Conservation (phyloP, 345 rosid genomes). For the Gynandropsis gynandra region DNA sequence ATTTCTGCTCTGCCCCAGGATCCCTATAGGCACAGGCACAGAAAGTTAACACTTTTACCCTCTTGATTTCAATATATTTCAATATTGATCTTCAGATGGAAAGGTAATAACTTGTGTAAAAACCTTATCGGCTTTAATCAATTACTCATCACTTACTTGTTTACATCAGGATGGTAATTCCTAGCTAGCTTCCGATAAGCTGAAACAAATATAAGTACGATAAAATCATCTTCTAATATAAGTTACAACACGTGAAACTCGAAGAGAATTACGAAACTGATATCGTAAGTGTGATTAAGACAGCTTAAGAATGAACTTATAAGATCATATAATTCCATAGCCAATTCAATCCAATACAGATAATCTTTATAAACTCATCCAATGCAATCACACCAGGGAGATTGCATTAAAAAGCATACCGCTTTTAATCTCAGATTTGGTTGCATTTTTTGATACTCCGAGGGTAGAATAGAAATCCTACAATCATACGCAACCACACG, state of each 20-base stretch:
- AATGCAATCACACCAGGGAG: constrained; percentile 1
- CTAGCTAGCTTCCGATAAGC: constrained; percentile 98
- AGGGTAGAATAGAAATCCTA: constrained; percentile 93
- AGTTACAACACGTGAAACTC: constrained; percentile 7
- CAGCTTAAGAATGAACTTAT: no score
- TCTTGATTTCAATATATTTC: no score
- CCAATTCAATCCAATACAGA: no score
- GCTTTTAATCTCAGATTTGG: constrained; percentile 91
- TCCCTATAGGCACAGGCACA: constrained; percentile 74
- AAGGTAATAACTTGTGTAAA: constrained; percentile 1
- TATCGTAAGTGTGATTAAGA: no score
- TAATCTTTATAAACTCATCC: not conserved
- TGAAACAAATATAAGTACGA: constrained; percentile 29
- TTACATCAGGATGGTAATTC: constrained; percentile 93
- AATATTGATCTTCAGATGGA: constrained; percentile 6
- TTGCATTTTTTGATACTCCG: constrained; percentile 83
- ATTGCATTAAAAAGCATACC: constrained; percentile 33
- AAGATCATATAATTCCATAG: no score
- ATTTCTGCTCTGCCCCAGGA: constrained; percentile 80
- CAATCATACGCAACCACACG: constrained; percentile 14
- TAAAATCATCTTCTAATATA: constrained; percentile 1
- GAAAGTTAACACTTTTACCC: not conserved
- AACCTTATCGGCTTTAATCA: not conserved
- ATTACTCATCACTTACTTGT: constrained; percentile 61
- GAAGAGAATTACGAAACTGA: not conserved